Evolutionary conservation across 140 eudicot species (phyloP).

Genomic region (Cichorium intybus): DNA sequence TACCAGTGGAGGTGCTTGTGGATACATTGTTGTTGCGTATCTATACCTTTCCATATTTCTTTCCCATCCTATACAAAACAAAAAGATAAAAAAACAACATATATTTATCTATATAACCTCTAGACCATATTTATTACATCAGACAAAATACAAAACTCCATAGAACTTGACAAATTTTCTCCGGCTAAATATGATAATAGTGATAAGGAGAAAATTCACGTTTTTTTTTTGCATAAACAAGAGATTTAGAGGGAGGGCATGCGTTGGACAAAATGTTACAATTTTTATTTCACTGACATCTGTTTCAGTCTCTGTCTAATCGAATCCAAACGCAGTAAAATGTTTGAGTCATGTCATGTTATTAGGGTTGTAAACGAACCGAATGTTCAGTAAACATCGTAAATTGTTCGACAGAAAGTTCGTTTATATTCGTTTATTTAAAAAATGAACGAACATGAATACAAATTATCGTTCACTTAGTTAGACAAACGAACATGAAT

Average conservation of each 20-base stretch:
- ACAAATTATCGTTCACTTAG: too few species aligned
- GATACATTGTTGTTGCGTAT: conserved; percentile 26
- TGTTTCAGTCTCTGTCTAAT: neutral
- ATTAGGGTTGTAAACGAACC: too few species aligned
- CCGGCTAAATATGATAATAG: too few species aligned
- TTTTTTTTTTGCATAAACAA: neutral
- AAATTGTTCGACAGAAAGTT: too few species aligned
- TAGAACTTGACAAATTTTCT: too few species aligned
- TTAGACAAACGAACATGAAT: too few species aligned
- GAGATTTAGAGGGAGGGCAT: neutral
- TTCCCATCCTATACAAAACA: conserved; percentile 27
- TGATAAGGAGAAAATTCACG: neutral
- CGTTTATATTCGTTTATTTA: too few species aligned
- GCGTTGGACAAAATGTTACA: neutral
- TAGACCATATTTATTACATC: neutral
- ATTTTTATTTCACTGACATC: neutral
- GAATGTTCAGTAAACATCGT: too few species aligned
- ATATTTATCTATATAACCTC: neutral
- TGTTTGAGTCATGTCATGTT: too few species aligned
- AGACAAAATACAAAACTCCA: too few species aligned
- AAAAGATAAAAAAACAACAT: conserved; percentile 1
- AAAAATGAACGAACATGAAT: too few species aligned
- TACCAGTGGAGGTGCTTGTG: conserved; percentile 33
- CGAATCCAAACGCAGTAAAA: too few species aligned
- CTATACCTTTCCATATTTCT: conserved; percentile 33